Base-by-base conservation (phyloP, 768 basidiomycete species). In the Russula brevipes region DNA sequence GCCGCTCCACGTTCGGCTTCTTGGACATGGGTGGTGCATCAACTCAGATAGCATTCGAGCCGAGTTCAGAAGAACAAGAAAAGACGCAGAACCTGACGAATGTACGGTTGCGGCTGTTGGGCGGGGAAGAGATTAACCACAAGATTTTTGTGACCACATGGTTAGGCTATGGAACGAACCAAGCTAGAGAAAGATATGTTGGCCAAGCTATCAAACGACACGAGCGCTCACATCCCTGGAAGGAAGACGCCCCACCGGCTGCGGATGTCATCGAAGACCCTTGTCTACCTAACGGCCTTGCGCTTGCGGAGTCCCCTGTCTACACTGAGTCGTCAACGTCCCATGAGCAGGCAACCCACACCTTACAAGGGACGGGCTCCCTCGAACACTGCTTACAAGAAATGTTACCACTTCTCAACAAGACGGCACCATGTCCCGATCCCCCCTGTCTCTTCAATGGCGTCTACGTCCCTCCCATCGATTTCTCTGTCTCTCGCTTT, bases 21-120 rank as follows among this genome's bases (percentile, higher is more conserved):
- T 79, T 99, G 67, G 97, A 99, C 73, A 99, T 98, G 97, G 97
- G 97, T 57, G 96, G 97, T 31, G 97, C 97, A 17, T 98, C 95
- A 14, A 98, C 96, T 8, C 97, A 99, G 74, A 95, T 99, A 65
- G 97, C 97, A 11, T 99, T 98, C 70, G 94, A 98, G 70, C 97
- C 97, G 0, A 82, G 82, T 47, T 67, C 70, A 19, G 73, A 77
- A 6, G 86, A 85, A 61, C 81, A 82, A 62, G 75, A 76, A 47
- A 74, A 78, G 64, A 80, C 82, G 41, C 82, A 85, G 57, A 82
- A 86, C 59, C 79, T 98, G 17, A 82, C 89, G 41, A 85, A 89
- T 66, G 94, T 99, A 50, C 80, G 88, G 41, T 72, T 98, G 60
- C 83, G 92, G 53, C 78, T 96, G 42, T 72, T 98, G 45, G 83